Base-by-base conservation (phyloP, 2,329 filamentous ascomycete genomes). In the Fusarium pilosicola region DNA sequence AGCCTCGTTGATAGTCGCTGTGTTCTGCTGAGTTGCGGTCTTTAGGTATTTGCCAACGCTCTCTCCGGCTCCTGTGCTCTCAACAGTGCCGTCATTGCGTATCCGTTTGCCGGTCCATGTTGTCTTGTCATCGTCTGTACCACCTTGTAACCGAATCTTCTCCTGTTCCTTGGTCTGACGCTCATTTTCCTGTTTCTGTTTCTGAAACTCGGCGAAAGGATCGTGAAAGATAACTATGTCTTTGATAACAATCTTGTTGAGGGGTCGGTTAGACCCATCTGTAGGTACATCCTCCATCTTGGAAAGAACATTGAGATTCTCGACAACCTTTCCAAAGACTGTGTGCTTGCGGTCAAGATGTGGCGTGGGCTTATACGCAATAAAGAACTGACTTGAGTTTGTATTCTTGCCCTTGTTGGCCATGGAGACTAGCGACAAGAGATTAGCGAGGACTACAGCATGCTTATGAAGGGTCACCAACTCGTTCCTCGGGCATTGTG, bases 371-470 rank as follows among this genome's bases (percentile, higher is more conserved):
- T 94, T 92, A 82, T 99, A 99, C 0, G 93, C 94, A 79, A 99
- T 93, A 86, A 98, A 99, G 80, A 92, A 99, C 82, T 99, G 96
- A 76, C 91, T 94, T 14, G 94, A 96, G 83, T 99, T 99, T 28
- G 96, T 98, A 80, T 98, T 96, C 80, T 98, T 98, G 66, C 96
- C 96, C 81, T 99, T 99, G 83, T 99, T 99, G 45, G 96, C 96
- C 96, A 99, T 99, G 75, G 92, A 95, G 32, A 84, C 81, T 83
- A 57, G 8, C 14, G 30, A 26, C 28, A 32, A 39, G 58, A 76
- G 67, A 55, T 66, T 45, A 38, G 52, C 28, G 28, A 48, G 22
- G 30, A 28, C 11, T 13, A 28, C 26, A 45, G 17, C 17, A 20
- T n/a, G 20, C 24, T 39, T 26, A 13, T 20, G 41, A 18, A 54